Evolutionary conservation across 2,329 filamentous ascomycete genomes (phyloP), one percentile per base, ranked within the genome.

Genomic region (Ceratocystis cubensis): DNA sequence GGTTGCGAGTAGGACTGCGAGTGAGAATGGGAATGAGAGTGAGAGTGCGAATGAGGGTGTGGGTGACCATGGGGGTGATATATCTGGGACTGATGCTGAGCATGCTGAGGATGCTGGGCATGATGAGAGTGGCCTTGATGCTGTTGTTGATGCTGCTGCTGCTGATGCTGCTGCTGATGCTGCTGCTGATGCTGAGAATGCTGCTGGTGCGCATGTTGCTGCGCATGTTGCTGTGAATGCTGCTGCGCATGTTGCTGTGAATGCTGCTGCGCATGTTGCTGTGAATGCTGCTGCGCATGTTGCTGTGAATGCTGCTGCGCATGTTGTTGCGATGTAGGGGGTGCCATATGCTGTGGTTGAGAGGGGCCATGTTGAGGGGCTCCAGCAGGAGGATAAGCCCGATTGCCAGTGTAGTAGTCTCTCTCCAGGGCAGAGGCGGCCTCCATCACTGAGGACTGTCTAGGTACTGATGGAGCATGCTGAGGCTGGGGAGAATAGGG

Each of bases 41-140:
- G 71, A 64, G 69, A 69, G 22, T 70, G 65, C 64, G 72, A 65
- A 63, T 67, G 65, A 3, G 61, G 33, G 25, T 64, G 41, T 3
- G 61, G 41, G n/a, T 64, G 65, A 28, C 65, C 28, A 25, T 57
- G 78, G 71, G 17, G 77, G 71, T n/a, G 76, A 75, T 67, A 67
- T 45, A 67, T 65, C 71, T 84, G 81, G 8, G 76, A 72, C 0
- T 78, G 75, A 66, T 84, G 85, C 69, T 84, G 82, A 78, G n/a
- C 80, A 77, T n/a, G 82, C 79, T 5, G 81, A 81, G n/a, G 78
- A 77, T 25, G 76, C 75, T 15, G 67, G 76, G 69, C 45, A 65
- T 82, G 82, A 2, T 75, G 74, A 0, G 75, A 70, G 69, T 80
- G 79, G 13, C 77, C 70, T 66, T 79, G 77, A 68, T 82, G 81